Conservation (phyloP, 495 filamentous ascomycete species). For the Penicillium arizonense region DNA sequence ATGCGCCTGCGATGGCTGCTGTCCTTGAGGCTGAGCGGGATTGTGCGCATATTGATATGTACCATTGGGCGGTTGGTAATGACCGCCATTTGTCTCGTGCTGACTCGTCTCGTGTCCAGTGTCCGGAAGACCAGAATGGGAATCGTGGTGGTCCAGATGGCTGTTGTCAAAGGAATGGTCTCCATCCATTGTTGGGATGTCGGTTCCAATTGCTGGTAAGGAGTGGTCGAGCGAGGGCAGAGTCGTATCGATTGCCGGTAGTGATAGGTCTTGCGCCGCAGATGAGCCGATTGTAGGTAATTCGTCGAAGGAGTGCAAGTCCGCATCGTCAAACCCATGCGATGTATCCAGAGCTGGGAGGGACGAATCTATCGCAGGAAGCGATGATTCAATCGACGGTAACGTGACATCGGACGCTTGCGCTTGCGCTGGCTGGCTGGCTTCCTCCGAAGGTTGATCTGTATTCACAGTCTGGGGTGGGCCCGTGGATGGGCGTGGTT, state of each 20-base stretch:
- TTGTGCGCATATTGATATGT: constrained; percentile 28
- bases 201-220: constrained; percentile 36
- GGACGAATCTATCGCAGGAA: constrained; percentile 21
- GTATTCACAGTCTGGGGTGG: constrained; percentile 5
- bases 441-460: constrained; percentile 1
- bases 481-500: background rate
- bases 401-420: constrained; percentile 8
- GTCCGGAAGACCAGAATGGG: constrained; percentile 17
- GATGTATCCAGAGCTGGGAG: constrained; percentile 17
- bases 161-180: constrained; percentile 20
- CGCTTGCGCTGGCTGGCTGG: constrained; percentile 1
- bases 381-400: constrained; percentile 18
- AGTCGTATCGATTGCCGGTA: constrained; percentile 40
- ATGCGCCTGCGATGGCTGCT: constrained; percentile 20
- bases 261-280: constrained; percentile 26
- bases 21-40: constrained; percentile 17
- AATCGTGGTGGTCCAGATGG: constrained; percentile 19
- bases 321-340: constrained; percentile 24
- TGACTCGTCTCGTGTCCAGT: constrained; percentile 36
- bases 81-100: constrained; percentile 25
- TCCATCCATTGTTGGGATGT: constrained; percentile 31
- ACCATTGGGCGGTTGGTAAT: constrained; percentile 33
- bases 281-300: constrained; percentile 30
- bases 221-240: constrained; percentile 34
- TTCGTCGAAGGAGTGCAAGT: constrained; percentile 35